Base-by-base conservation (phyloP, 495 filamentous ascomycete genomes). In the Podospora bellae-mahoneyi region DNA sequence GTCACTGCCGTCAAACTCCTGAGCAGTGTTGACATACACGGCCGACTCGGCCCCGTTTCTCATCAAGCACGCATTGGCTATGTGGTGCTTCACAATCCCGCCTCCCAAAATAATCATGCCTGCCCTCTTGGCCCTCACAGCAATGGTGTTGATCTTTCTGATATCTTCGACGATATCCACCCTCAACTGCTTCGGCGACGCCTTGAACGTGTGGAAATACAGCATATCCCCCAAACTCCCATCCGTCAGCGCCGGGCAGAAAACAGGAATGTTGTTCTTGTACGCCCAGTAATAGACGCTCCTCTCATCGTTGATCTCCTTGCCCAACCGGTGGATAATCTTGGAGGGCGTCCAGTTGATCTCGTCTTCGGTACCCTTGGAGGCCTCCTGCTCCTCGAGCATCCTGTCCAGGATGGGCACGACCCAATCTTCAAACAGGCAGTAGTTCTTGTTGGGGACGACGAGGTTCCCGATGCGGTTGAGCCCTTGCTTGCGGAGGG, bases 381-480 rank as follows among this genome's bases (percentile, higher is more conserved):
- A 88, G 0, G 86, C 87, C 77, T 97, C 93, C 77, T 98, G 96
- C 79, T 98, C 96, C 66, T 88, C 90, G 3, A 98, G 85, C 92
- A 98, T 94, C 63, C 81, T 82, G 76, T 97, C 92, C 27, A 99
- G 81, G 69, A 98, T 93, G 1, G 96, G 95, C 27, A 97, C 83
- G 15, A 99, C 81, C 95, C 95, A 98, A 83, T 99, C 96, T 74
- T 99, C 94, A 71, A 99, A 98, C 5, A 89, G 86, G 78, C 93
- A 97, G 79, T 98, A 98, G 79, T 99, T 99, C 74, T 86, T 89
- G 75, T 98, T 99, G 2, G 95, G 96, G 2, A 99, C 95, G n/a
- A 97, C 82, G 1, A 99, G 83, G 71, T 98, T 98, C 62, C 96
- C 96, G 70, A 98, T 98, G 16, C 96, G 87, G 76, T 99, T 98